These are phyloP conservation scores for Syzygium syzygioides DNA, from an alignment of 441 rosid genomes.

Conservation along the genomic window DNA sequence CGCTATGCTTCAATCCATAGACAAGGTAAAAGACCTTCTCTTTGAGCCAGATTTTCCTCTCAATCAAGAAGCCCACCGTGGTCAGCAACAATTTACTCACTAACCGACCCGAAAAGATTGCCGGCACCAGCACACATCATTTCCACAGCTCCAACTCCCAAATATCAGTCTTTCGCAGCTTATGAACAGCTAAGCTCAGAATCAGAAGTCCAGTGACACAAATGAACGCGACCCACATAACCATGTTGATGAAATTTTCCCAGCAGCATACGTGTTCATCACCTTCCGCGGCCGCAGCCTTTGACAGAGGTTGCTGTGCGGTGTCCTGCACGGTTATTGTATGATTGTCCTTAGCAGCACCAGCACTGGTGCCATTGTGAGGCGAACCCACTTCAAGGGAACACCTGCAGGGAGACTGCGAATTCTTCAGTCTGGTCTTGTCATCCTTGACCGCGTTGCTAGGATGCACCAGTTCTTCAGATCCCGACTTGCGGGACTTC, in stretches of 20 bases:
- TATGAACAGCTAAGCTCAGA: neutral
- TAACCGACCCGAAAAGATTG: too few relatives aligned
- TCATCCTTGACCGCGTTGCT: neutral
- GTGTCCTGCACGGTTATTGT: neutral
- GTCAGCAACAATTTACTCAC: too few relatives aligned
- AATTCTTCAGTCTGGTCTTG: neutral
- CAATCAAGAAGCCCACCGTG: too few relatives aligned
- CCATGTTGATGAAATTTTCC: neutral
- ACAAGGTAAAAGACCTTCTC: neutral
- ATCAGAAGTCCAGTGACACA: neutral
- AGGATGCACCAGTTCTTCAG: neutral
- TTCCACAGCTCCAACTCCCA: neutral
- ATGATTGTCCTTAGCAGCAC: neutral
- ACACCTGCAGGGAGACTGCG: too few relatives aligned
- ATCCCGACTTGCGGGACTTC: conserved; percentile 7
- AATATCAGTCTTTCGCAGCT: neutral
- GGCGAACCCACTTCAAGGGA: neutral
- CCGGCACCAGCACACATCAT: neutral
- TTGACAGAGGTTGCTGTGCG: neutral
- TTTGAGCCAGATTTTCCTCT: too few relatives aligned
- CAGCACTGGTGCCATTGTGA: neutral
- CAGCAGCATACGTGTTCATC: neutral
- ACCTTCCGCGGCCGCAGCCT: neutral
- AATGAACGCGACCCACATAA: neutral
- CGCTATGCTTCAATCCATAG: neutral